Conservation (phyloP, 2,329 filamentous ascomycete species). For the Karstenula rhodostoma region DNA sequence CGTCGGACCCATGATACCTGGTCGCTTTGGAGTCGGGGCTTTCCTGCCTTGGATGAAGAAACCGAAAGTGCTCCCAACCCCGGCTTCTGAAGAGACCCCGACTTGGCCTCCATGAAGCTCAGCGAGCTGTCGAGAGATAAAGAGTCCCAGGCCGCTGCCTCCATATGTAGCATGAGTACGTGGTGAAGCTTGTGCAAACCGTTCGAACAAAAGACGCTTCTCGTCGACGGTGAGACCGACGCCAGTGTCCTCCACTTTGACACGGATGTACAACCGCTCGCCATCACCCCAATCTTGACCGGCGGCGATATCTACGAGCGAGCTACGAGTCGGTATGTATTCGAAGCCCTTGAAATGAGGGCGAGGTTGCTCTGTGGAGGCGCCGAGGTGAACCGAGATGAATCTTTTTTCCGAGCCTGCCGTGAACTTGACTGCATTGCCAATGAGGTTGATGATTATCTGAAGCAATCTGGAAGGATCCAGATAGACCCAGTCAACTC, state of each 20-base stretch:
- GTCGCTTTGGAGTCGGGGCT: conserved; percentile 2
- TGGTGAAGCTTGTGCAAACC: conserved; percentile 45
- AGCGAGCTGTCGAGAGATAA: conserved; percentile 47
- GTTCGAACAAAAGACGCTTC: conserved; percentile 42
- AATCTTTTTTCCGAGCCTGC: conserved; percentile 42
- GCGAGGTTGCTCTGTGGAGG: conserved; percentile 42
- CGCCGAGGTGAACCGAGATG: conserved; percentile 51
- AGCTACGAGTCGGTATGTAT: conserved; percentile 36
- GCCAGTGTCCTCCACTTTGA: conserved; percentile 42
- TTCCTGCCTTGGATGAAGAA: conserved; percentile 40
- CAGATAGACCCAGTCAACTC: conserved; percentile 51
- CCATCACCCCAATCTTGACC: conserved; percentile 41
- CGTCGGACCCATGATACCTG: conserved; percentile 8
- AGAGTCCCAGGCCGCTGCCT: conserved; percentile 47
- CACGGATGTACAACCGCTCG: conserved; percentile 35
- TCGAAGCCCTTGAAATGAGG: conserved; percentile 29
- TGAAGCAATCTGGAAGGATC: conserved; percentile 55
- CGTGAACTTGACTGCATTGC: conserved; percentile 59
- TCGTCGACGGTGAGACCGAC: conserved; percentile 26
- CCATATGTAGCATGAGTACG: conserved; percentile 46
- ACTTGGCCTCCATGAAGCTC: conserved; percentile 48
- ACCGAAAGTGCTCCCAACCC: conserved; percentile 43
- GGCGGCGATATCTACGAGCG: conserved; percentile 25
- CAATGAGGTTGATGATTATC: conserved; percentile 54
- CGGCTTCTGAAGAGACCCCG: conserved; percentile 41